phyloP scores from a whole-genome alignment of 139 green algal genomes.

The Tetradesmus lagerheimii region DNA sequence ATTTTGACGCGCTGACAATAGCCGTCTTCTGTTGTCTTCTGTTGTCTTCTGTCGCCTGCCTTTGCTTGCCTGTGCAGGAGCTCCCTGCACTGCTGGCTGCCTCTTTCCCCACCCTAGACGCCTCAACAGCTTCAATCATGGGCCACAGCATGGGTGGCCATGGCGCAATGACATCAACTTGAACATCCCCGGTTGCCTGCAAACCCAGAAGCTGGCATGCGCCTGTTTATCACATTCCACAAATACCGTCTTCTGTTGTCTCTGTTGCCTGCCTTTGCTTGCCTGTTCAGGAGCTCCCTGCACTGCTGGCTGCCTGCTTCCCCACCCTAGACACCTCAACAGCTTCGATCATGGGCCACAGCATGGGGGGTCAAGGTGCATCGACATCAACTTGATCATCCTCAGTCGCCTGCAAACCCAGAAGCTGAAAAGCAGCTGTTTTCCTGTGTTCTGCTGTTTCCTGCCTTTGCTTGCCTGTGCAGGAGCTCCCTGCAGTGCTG shows the following conservation, averaged over 20 bases:
- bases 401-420: no score
- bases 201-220: no score
- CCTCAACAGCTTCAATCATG: constrained; percentile 46
- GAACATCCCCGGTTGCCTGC: no score
- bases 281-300: constrained; percentile 60
- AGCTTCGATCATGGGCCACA: constrained; percentile 58
- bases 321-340: background rate
- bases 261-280: no score
- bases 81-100: constrained; percentile 56
- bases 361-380: no score
- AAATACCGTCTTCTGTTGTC: no score
- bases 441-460: background rate
- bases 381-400: no score
- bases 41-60: background rate
- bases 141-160: constrained; percentile 1
- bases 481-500: constrained; percentile 67
- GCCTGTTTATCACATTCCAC: no score
- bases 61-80: constrained; percentile 50
- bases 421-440: no score
- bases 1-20: constrained; percentile 88
- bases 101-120: constrained; percentile 54
- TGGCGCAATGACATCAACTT: background rate
- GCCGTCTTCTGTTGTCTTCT: no score
- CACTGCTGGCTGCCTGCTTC: constrained; percentile 42
- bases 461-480: background rate